These are phyloP conservation scores for Hymenoscyphus albidus DNA, from an alignment of 2,329 filamentous ascomycete species.

Conservation along the genomic window DNA sequence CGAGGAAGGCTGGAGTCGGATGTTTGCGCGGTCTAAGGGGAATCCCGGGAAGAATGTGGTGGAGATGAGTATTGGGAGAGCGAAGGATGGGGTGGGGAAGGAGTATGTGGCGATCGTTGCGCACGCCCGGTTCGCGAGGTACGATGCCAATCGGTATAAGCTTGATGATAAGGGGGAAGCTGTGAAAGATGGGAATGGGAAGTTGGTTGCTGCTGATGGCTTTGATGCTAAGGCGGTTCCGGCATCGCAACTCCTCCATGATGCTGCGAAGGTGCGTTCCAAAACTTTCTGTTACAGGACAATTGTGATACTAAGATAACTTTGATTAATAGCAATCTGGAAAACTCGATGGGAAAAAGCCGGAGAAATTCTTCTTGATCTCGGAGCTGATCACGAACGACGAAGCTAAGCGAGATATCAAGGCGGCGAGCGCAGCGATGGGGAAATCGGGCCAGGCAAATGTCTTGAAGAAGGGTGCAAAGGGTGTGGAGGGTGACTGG, in stretches of 20 bases:
- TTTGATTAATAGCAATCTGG: background rate
- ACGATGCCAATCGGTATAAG: slow-evolving; percentile 1
- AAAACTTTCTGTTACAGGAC: background rate
- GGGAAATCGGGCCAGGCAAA: background rate
- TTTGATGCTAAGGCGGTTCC: background rate
- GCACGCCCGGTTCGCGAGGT: background rate
- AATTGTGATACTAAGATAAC: background rate
- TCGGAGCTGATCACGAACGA: background rate
- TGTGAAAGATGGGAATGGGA: background rate
- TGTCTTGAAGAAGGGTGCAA: background rate
- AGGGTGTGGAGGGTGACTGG: background rate
- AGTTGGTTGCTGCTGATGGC: background rate
- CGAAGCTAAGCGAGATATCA: background rate
- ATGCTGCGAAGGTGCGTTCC: background rate
- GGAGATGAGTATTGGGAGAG: background rate
- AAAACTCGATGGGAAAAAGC: background rate
- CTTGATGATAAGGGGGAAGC: background rate
- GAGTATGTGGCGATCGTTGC: slow-evolving; percentile 6
- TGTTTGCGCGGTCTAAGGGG: background rate
- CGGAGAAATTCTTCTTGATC: slow-evolving; percentile 1
- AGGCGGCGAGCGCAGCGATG: background rate
- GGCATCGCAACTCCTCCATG: background rate
- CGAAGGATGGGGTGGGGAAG: background rate
- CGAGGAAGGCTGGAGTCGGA: background rate
- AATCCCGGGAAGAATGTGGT: background rate